phyloP scores from a whole-genome alignment of 768 basidiomycete genomes.

The Lanmaoa pseudosensibilis region DNA sequence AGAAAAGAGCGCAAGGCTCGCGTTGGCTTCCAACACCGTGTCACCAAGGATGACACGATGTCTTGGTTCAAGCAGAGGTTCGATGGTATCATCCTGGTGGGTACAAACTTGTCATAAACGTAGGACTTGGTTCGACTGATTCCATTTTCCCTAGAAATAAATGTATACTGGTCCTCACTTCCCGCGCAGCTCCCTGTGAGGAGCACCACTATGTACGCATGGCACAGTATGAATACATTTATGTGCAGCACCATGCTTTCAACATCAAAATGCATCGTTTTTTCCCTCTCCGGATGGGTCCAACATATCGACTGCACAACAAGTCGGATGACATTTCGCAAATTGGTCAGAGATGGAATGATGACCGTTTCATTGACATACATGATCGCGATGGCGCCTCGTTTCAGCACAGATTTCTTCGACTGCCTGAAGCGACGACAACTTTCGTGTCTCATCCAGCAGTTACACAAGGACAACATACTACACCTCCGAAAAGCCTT shows the following conservation, averaged over 20 bases:
- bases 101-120: constrained; percentile 28
- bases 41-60: constrained; percentile 96
- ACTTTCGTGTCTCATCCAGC: not conserved
- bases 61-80: constrained; percentile 99
- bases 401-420: not conserved
- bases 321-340: not conserved
- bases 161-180: constrained; percentile 6
- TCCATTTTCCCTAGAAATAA: constrained; percentile 23
- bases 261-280: constrained; percentile 23
- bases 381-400: not conserved
- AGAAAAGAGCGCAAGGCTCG: constrained; percentile 87
- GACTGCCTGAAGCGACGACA: not conserved
- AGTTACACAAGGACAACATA: not conserved
- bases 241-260: constrained; percentile 26
- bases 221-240: constrained; percentile 26
- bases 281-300: not conserved
- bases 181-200: not conserved
- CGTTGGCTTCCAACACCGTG: constrained; percentile 84
- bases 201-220: constrained; percentile 22
- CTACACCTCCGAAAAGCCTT: too few relatives aligned
- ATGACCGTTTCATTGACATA: not conserved
- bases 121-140: not conserved
- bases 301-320: not conserved
- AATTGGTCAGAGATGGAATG: not conserved
- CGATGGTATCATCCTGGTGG: constrained; percentile 93